Evolutionary conservation across 208 protist genomes (phyloP), one percentile per base, ranked within the genome.

Genomic region (Lotmaria passim): DNA sequence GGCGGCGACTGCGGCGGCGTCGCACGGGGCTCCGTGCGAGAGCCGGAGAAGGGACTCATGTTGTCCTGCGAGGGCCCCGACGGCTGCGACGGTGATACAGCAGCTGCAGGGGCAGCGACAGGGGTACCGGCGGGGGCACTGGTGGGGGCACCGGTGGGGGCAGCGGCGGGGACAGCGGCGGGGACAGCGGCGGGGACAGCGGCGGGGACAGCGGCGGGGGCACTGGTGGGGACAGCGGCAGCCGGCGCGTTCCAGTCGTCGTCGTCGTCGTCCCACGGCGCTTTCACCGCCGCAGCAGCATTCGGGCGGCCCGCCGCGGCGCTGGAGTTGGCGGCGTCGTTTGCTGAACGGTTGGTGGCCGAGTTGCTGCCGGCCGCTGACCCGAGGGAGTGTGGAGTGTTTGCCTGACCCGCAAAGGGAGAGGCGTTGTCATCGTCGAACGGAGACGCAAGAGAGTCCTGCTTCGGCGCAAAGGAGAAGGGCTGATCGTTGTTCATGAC

Each of bases 251-350:
- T 60, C 63, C 44, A 70, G 47, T 71, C 67, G 46, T 75, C 57
- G 48, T 66, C 56, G 55, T 67, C 63, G 33, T 80, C 75, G 48
- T 72, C 57, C 75, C 75, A 80, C 43, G 68, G 67, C 24, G 69
- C 69, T 31, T 71, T 72, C 56, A 78, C 55, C 26, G 43, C 33
- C 34, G 48, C 43, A 21, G 55, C 21, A 0, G 60, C 23, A 0
- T 24, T 24, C n/a, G 7, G 55, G 36, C 66, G 34, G 47, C 39
- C 38, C 21, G 43, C 24, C 30, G 43, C 39, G 17, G 58, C 17
- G 21, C 38, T 39, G 31, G 68, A 43, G 8, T 31, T 23, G 24
- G 10, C 69, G 8, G n/a, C 30, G 38, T 11, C 30, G 24, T 51
- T 26, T 8, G 47, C 15, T 3, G 36, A 66, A 0, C 19, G 39